Evolutionary conservation across 1,284 basidiomycete species (phyloP).

Genomic region (Trichosporon ovoides): DNA sequence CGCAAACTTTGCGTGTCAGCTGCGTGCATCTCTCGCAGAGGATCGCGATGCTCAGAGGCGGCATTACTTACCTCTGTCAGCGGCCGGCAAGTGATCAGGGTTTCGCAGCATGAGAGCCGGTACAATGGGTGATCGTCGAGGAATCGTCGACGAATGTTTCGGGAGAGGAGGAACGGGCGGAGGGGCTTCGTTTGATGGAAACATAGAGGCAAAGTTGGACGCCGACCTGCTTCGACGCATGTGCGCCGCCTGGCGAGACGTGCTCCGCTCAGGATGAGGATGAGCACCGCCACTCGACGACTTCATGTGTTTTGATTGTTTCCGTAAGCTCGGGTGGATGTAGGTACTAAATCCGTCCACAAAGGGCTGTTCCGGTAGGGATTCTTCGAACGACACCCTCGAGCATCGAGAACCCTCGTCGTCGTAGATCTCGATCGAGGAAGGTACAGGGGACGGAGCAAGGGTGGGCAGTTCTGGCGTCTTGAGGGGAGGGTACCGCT

Average conservation of each 20-base stretch:
- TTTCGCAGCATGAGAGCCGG: conserved; percentile 1
- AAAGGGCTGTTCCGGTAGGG: neutral
- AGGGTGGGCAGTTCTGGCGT: neutral
- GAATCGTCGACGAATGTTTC: neutral
- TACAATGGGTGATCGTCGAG: neutral
- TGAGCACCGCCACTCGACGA: neutral
- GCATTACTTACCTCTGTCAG: neutral
- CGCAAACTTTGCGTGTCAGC: neutral
- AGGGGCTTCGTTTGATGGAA: neutral
- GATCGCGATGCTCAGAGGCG: no score
- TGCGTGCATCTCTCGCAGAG: neutral
- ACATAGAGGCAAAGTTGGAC: conserved; percentile 4
- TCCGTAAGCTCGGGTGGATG: conserved; percentile 3
- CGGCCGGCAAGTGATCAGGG: neutral
- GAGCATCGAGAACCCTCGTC: neutral
- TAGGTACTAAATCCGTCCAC: conserved; percentile 6
- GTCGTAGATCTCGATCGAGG: neutral
- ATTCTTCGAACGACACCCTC: neutral
- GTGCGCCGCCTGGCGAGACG: neutral
- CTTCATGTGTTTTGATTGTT: conserved; percentile 1
- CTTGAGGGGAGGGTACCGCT: neutral
- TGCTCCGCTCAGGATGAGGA: neutral
- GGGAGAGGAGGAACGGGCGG: conserved; percentile 1
- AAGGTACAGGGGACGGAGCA: neutral
- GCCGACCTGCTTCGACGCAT: neutral